phyloP scores from a whole-genome alignment of 2,329 filamentous ascomycete species.

The Sclerotinia nivalis region DNA sequence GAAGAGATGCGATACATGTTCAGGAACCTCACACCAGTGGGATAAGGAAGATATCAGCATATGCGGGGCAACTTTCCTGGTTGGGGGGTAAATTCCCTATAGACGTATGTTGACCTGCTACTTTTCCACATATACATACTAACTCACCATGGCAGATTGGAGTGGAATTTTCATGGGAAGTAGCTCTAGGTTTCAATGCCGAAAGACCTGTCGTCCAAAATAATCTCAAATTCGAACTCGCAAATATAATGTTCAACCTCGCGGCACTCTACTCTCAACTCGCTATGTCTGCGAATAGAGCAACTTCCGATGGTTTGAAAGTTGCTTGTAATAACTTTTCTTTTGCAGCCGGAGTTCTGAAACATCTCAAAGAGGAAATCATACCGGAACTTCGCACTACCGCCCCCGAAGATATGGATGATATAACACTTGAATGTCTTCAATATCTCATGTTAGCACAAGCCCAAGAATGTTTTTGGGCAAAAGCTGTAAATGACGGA shows the following conservation, averaged over 20 bases:
- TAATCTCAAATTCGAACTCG: constrained; percentile 78
- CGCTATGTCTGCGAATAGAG: constrained; percentile 75
- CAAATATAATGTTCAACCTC: constrained; percentile 91
- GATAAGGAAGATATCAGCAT: constrained; percentile 82
- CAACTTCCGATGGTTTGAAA: constrained; percentile 80
- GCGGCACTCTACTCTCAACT: constrained; percentile 92
- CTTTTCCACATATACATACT: constrained; percentile 21
- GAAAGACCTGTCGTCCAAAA: constrained; percentile 68
- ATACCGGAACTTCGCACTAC: constrained; percentile 80
- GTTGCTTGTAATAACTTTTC: constrained; percentile 88
- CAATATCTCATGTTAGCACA: constrained; percentile 85
- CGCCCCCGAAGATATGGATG: constrained; percentile 95
- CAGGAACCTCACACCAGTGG: constrained; percentile 86
- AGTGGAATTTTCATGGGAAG: constrained; percentile 95
- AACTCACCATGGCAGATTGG: constrained; percentile 63
- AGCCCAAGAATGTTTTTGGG: constrained; percentile 97
- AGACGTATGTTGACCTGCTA: constrained; percentile 60
- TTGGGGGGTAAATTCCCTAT: constrained; percentile 94
- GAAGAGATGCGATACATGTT: constrained; percentile 83
- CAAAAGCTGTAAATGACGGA: constrained; percentile 90
- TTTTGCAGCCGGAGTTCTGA: constrained; percentile 79
- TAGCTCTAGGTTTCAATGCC: constrained; percentile 85
- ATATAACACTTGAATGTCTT: constrained; percentile 79
- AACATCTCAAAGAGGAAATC: constrained; percentile 72
- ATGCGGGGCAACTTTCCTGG: constrained; percentile 91